Base-by-base conservation (phyloP, 2,329 filamentous ascomycete genomes). In the Colletotrichum costaricense region DNA sequence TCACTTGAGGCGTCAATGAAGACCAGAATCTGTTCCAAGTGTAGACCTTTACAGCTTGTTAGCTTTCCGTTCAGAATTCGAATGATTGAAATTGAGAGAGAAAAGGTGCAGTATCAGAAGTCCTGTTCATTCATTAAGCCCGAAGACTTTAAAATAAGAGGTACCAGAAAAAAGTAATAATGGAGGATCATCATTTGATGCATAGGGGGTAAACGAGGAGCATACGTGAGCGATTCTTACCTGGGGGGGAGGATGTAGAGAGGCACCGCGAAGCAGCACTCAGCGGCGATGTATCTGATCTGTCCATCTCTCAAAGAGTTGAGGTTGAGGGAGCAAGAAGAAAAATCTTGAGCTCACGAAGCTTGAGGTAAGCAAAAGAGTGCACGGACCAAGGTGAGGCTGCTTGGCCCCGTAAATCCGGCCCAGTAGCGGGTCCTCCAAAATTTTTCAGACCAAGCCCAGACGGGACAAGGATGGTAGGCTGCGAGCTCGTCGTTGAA, bases 111-210 rank as follows among this genome's bases (percentile, higher is more conserved):
- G 22, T n/a, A 79, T 95, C 93, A 95, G 93, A 95, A 94, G 93
- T 95, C 93, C 92, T 87, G 86, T 93, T 88, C 90, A 93, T 94
- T 94, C 93, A 95, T 94, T 84, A 92, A 88, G 86, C 85, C 87
- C 81, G 83, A 86, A 86, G 81, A 80, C 88, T 88, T 91, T 97
- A 93, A 94, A 91, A 95, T 95, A 97, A 97, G 95, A 97, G 95
- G 95, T 97, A 95, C 95, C 95, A 97, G 94, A 97, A 95, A 93
- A 87, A 86, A 87, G 85, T 84, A 85, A 86, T 87, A 87, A 85
- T 88, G 87, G 83, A 84, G 80, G 91, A 89, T 96, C 94, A 95
- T 96, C 94, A 95, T 89, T 78, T 79, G 79, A 81, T 78, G 74
- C 58, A 67, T 60, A 59, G 75, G 75, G 52, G 55, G 69, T 65